Base-by-base conservation (phyloP, 495 filamentous ascomycete genomes). In the Trichoderma orchidacearum region DNA sequence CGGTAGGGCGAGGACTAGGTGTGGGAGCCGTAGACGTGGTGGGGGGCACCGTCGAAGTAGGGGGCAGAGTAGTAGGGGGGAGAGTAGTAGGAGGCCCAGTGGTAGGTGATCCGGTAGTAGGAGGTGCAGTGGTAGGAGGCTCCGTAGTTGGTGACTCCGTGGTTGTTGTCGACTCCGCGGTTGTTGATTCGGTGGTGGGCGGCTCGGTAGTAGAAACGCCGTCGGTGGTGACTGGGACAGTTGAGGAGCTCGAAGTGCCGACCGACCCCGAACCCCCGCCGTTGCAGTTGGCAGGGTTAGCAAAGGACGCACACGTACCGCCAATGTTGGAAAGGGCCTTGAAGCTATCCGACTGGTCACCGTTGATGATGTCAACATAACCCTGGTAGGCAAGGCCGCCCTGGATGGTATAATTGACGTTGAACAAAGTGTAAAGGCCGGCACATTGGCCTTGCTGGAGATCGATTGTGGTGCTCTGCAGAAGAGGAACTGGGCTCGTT, bases 361-460 rank as follows among this genome's bases (percentile, higher is more conserved):
- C 79, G 23, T 69, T 70, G 23, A 65, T 69, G 23, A 80, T 68
- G 36, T 71, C 75, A 53, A 81, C 63, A 29, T 70, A 67, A n/a
- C 77, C 71, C 34, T 74, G 74, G 61, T 72, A 72, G 51, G 68
- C 74, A 38, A 74, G 67, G 18, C 73, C 71, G 13, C 68, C 73
- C 23, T 68, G 61, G 38, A 76, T 66, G 35, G 73, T 64, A 58
- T 72, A 75, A 48, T 63, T 73, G 1, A 68, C 77, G 9, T 70
- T 73, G 60, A 77, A 82, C 27, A 83, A 68, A 17, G 69, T 76
- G 57, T 84, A 82, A 7, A 61, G 59, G 6, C 81, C 81, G 31
- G 77, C 63, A 34, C 79, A 76, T 32, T 68, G 57, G 11, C 75
- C 72, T 58, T 76, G 64, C 3, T 67, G 63, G 77, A 84, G 80